A percentile compares a stretch with the other conserved stretches of the same genome.
phyloP scores from a whole-genome alignment of 2,329 filamentous ascomycete genomes.

The Fonsecaea pedrosoi region DNA sequence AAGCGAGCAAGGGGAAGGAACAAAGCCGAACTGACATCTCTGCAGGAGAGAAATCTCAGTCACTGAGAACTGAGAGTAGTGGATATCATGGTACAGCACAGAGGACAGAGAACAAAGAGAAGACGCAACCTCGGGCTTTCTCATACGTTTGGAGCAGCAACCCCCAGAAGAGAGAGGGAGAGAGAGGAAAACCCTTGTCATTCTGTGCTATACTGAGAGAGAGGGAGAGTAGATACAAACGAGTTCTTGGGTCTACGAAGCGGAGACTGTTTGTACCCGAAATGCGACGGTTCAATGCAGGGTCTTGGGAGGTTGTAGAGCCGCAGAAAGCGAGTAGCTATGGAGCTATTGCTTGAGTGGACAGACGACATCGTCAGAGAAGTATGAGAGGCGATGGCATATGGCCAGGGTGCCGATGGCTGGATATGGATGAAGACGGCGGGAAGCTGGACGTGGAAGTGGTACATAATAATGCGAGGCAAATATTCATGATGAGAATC shows the following conservation, averaged over 20 bases:
- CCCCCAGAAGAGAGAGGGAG: neutral
- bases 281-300: slow-evolving; percentile 1
- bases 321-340: neutral
- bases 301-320: neutral
- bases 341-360: neutral
- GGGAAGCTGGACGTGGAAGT: neutral
- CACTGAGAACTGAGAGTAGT: neutral
- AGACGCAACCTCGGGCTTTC: neutral
- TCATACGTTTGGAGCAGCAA: neutral
- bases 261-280: neutral
- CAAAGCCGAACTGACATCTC: neutral
- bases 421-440: slow-evolving; percentile 1
- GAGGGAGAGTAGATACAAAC: neutral
- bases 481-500: too few species aligned
- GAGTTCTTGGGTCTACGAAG: slow-evolving; percentile 7
- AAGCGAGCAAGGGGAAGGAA: neutral
- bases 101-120: neutral
- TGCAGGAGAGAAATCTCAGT: neutral
- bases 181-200: neutral
- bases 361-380: neutral
- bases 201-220: neutral
- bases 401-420: neutral
- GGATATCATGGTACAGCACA: neutral
- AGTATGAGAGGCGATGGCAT: neutral
- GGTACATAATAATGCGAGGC: neutral